Percentiles rank a stretch among this genome's conserved stretches.
These are phyloP conservation scores for Saprolegnia parasitica DNA, from an alignment of 352 stramenopile genomes.

Conservation along the genomic window DNA sequence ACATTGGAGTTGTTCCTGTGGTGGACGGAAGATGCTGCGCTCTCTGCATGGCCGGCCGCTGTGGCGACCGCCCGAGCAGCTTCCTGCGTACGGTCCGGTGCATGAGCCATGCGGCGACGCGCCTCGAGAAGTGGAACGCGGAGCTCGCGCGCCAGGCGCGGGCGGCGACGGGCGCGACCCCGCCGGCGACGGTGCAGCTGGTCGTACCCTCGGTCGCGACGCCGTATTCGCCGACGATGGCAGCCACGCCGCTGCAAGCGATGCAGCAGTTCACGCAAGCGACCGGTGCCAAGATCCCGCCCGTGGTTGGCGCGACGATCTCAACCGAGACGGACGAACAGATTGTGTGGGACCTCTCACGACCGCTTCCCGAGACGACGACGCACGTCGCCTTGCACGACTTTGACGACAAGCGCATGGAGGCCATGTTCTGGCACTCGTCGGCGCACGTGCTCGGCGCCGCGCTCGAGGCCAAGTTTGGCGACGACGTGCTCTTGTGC, in stretches of 20 bases:
- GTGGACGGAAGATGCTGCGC: not conserved
- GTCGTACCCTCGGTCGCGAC: not conserved
- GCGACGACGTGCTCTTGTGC: constrained; percentile 92
- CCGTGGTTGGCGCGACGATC: constrained; percentile 20
- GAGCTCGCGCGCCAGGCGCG: not conserved
- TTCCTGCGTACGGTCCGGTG: not conserved
- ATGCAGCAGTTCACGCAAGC: constrained; percentile 6
- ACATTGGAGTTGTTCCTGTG: too few relatives aligned
- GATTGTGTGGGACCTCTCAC: constrained; percentile 17
- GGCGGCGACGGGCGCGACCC: not conserved
- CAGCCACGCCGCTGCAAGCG: constrained; percentile 8
- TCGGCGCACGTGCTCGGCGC: constrained; percentile 97
- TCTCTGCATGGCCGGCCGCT: not conserved
- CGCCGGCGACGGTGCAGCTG: not conserved
- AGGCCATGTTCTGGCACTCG: constrained; percentile 97
- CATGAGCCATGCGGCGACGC: constrained; percentile 2
- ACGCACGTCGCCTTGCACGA: constrained; percentile 3
- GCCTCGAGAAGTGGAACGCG: constrained; percentile 15
- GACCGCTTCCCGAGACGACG: not conserved
- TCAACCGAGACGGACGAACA: not conserved
- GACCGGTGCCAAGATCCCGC: constrained; percentile 10
- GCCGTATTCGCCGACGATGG: not conserved
- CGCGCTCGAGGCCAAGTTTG: constrained; percentile 96
- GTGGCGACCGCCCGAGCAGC: not conserved
- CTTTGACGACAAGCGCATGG: constrained; percentile 23